A percentile compares a stretch with the other conserved stretches of the same genome.
Conservation (phyloP, 1,139 yeast genomes). For the Candida glucosophila region DNA sequence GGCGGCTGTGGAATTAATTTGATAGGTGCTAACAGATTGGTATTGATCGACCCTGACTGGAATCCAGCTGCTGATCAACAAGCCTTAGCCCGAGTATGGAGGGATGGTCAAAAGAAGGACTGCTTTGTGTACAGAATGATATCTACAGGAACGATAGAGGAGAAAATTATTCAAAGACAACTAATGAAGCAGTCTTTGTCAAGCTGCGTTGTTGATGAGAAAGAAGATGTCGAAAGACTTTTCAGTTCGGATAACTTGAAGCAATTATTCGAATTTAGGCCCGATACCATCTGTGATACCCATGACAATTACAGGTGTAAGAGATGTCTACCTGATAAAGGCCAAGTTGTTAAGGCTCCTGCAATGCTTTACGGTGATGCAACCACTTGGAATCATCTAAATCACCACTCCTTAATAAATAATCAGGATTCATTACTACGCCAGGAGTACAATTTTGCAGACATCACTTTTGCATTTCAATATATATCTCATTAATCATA, state of each 20-base stretch:
- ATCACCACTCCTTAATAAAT: slow-evolving; percentile 46
- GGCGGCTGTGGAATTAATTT: slow-evolving; percentile 98
- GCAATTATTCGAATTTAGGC: slow-evolving; percentile 66
- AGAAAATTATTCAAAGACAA: slow-evolving; percentile 91
- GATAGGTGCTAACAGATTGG: slow-evolving; percentile 89
- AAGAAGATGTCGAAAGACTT: slow-evolving; percentile 87
- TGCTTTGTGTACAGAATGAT: slow-evolving; percentile 92
- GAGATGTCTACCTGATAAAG: slow-evolving; percentile 52
- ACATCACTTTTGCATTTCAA: slow-evolving; percentile 84
- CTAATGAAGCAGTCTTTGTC: slow-evolving; percentile 92
- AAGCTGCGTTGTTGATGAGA: slow-evolving; percentile 95
- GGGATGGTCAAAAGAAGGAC: slow-evolving; percentile 97
- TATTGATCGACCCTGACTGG: slow-evolving; percentile 96
- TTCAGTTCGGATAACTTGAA: slow-evolving; percentile 76
- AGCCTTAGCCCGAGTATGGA: slow-evolving; percentile 96
- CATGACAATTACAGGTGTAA: slow-evolving; percentile 89
- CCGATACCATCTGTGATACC: slow-evolving; percentile 73
- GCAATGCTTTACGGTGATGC: slow-evolving; percentile 98
- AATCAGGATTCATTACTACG: slow-evolving; percentile 73
- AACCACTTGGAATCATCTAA: slow-evolving; percentile 92
- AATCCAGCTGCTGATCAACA: slow-evolving; percentile 98
- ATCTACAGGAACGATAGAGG: slow-evolving; percentile 92
- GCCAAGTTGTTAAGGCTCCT: slow-evolving; percentile 58
- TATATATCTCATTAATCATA: slow-evolving; percentile 75
- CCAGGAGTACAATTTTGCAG: slow-evolving; percentile 62